Evolutionary conservation across 768 basidiomycete species (phyloP).

Genomic region (Pluteus cervinus): DNA sequence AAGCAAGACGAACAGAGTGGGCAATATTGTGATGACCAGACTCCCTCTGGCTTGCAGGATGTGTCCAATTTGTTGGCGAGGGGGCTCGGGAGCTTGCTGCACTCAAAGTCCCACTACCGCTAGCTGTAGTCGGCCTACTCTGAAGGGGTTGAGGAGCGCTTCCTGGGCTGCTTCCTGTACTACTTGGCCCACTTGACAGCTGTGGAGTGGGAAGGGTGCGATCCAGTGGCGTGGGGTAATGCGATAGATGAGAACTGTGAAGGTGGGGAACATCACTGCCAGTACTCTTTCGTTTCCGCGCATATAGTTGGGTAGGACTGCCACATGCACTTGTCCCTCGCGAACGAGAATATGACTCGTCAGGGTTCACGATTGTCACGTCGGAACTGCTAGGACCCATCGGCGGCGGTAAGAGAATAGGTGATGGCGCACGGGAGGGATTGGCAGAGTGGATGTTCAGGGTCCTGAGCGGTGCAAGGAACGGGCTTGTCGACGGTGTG

Average conservation of each 20-base stretch:
- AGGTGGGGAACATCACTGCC: too few species aligned
- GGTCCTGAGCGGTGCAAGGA: slow-evolving; percentile 71
- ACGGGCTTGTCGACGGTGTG: slow-evolving; percentile 75
- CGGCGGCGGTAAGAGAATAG: slow-evolving; percentile 58
- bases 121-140: slow-evolving; percentile 6
- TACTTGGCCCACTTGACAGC: slow-evolving; percentile 60
- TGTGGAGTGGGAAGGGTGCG: slow-evolving; percentile 52
- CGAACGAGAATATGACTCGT: slow-evolving; percentile 5
- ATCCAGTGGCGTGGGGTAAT: slow-evolving; percentile 18
- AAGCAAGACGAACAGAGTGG: slow-evolving; percentile 80
- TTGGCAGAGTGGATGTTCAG: slow-evolving; percentile 69
- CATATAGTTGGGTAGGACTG: too few species aligned
- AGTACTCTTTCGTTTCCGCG: too few species aligned
- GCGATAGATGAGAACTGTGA: too few species aligned
- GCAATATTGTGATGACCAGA: slow-evolving; percentile 62
- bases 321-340: slow-evolving; percentile 8
- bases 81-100: slow-evolving; percentile 55
- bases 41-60: slow-evolving; percentile 15
- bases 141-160: slow-evolving; percentile 29
- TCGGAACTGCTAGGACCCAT: slow-evolving; percentile 13
- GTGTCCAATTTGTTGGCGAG: slow-evolving; percentile 44
- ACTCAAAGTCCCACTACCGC: slow-evolving; percentile 29
- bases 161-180: slow-evolving; percentile 58
- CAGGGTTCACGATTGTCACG: slow-evolving; percentile 8
- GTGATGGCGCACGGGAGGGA: slow-evolving; percentile 67